Base-by-base conservation (phyloP, 768 basidiomycete species). In the Phaeolepiota aurea region DNA sequence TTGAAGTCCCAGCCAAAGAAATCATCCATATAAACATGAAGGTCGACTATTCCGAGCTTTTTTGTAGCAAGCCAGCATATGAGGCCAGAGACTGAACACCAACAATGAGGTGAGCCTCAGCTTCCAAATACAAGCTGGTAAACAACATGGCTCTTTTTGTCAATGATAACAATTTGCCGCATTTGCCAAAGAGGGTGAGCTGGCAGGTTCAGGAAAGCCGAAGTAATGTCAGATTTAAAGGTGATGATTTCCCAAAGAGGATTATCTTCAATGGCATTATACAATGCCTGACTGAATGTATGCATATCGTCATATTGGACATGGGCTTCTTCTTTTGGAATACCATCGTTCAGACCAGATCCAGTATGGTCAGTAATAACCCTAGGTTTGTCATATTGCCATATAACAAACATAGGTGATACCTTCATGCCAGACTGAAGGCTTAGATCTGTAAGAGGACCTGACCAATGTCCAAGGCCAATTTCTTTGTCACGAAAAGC, bases 131-230 rank as follows among this genome's bases (percentile, higher is more conserved):
- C 52, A 1, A 55, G 46, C 10, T 49, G 48, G 1, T 54, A 55
- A 20, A 61, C 55, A 14, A 64, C 50, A 35, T 56, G 47, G 3
- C 37, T 33, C 2, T 32, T 19, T 3, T 41, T 48, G 36, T 63
- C 55, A 14, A 58, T 51, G 3, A 21, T 43, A 12, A 63, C 48
- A 12, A 60, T 47, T 36, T 66, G 64, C n/a, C 46, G 43, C 0
- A 62, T 31, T 33, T 66, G 63, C 54, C 55, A 66, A 14, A 60
- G 5, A 5, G 59, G 62, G 38, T 64, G 57, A 3, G 49, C 49
- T 3, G 59, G 59, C 0, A 63, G 45, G 31, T 49, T 60, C 3
- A 55, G 52, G 38, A 60, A 66, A 0, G 63, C 63, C 3, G 48
- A 44, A 1, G 51, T 22, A 3, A 64, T 51, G 31, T 64, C 54